These are phyloP conservation scores for Blastocystis sp. DNA, from an alignment of 352 stramenopile genomes.

Conservation along the genomic window DNA sequence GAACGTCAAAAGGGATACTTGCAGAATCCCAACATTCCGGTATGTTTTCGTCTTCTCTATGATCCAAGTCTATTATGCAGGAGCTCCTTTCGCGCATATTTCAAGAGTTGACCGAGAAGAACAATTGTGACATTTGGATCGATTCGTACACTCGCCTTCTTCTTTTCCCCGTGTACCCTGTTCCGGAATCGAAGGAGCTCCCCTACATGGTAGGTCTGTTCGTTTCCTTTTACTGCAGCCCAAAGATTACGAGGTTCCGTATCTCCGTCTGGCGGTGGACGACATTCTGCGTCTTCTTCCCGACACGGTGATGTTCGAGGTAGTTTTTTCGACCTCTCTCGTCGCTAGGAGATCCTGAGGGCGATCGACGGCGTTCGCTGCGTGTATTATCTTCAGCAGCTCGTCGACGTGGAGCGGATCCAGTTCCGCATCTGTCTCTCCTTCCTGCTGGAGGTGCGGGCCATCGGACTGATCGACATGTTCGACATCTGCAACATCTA, in stretches of 20 bases:
- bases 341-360: neutral
- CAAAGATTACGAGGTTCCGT: slow-evolving; percentile 30
- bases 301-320: slow-evolving; percentile 46
- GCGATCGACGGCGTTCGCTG: slow-evolving; percentile 28
- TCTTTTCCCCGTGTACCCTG: neutral
- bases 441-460: neutral
- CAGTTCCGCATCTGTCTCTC: slow-evolving; percentile 16
- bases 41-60: neutral
- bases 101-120: neutral
- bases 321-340: neutral
- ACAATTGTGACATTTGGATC: slow-evolving; percentile 48
- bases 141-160: slow-evolving; percentile 38
- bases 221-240: neutral
- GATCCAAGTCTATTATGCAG: neutral
- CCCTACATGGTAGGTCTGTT: neutral
- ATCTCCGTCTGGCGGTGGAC: neutral
- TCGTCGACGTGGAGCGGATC: neutral
- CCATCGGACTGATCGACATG: slow-evolving; percentile 25
- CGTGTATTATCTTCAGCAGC: neutral
- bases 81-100: neutral
- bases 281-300: slow-evolving; percentile 22
- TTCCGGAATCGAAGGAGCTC: neutral
- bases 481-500: slow-evolving; percentile 58
- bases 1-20: slow-evolving; percentile 41
- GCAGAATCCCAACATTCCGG: neutral